Percentiles rank a stretch among this genome's conserved stretches.
Conservation (phyloP, 306 rosid species). For the Datisca glomerata region DNA sequence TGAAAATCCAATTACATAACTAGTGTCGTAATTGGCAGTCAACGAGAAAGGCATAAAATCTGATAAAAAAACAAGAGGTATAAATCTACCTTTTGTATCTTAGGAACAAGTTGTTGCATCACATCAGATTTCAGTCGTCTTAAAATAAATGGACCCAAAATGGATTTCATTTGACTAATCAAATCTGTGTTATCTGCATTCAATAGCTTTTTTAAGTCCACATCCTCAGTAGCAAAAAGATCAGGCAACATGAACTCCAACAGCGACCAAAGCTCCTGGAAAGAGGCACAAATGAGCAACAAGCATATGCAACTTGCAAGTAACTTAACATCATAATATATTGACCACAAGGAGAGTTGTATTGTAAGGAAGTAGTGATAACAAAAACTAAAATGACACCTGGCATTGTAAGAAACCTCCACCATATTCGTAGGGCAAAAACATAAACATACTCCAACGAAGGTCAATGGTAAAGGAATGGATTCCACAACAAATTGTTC, state of each 20-base stretch:
- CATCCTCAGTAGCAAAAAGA: constrained; percentile 74
- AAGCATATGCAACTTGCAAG: constrained; percentile 13
- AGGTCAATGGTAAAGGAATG: no score
- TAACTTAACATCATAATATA: background rate
- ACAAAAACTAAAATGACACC: no score
- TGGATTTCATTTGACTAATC: constrained; percentile 83
- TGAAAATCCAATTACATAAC: background rate
- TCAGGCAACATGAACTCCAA: constrained; percentile 98
- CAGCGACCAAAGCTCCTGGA: constrained; percentile 96
- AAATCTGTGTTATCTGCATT: constrained; percentile 68
- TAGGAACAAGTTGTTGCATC: constrained; percentile 96
- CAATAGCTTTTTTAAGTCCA: constrained; percentile 82
- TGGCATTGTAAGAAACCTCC: no score
- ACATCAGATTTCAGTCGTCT: constrained; percentile 94
- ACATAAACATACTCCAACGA: no score
- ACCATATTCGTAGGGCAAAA: no score
- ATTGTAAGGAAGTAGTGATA: no score
- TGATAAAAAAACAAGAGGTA: background rate
- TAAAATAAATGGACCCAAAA: constrained; percentile 90
- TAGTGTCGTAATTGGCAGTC: constrained; percentile 10
- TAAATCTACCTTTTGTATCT: constrained; percentile 54
- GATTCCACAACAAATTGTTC: no score
- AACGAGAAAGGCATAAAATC: no score
- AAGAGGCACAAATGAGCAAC: constrained; percentile 19
- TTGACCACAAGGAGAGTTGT: background rate